Base-by-base conservation (phyloP, 225 moss, liverwort and hornwort genomes). In the Ulota crispa region DNA sequence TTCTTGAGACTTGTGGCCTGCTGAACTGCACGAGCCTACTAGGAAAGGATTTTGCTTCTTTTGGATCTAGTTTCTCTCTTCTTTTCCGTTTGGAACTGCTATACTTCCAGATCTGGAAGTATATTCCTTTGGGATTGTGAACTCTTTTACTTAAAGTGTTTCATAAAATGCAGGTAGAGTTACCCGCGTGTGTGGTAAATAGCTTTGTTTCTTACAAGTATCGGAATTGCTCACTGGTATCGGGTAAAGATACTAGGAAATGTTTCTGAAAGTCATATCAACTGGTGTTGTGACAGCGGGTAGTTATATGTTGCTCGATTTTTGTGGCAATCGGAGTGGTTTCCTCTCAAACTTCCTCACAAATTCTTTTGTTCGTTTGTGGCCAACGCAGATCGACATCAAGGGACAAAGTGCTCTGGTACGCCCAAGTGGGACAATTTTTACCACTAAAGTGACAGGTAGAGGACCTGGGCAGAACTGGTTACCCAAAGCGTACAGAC, bases 401-500 rank as follows among this genome's bases (percentile, higher is more conserved):
- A 91, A 87, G 79, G 78, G 76, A 76, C 88, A 78, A 76, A 85
- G 64, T 78, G 76, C 87, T 59, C 32, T 85, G 53, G 83, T 72
- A 26, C 87, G 85, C 27, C 7, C 81, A 64, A 34, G 56, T 78
- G 88, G 68, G 20, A 81, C n/a, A 21, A 30, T 83, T 5, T 59
- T 80, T 54, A 83, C 81, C 65, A 76, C 88, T 41, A 88, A 89
- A 79, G 74, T 85, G 16, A 63, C 85, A 67, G 76, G 81, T 24
- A 88, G 70, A 82, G 91, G 84, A 83, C 56, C 73, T 77, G 86
- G 85, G 62, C 87, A 87, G 65, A 86, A 77, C 76, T 84, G 86
- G 85, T 83, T 92, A 57, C 92, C 92, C 50, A 92, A 92, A 86
- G 85, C 66, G 47, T 92, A 92, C 53, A 88, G 92, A 54, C 90